Evolutionary conservation across 352 stramenopile species (phyloP).

Genomic region (Globisporangium abappressorium): DNA sequence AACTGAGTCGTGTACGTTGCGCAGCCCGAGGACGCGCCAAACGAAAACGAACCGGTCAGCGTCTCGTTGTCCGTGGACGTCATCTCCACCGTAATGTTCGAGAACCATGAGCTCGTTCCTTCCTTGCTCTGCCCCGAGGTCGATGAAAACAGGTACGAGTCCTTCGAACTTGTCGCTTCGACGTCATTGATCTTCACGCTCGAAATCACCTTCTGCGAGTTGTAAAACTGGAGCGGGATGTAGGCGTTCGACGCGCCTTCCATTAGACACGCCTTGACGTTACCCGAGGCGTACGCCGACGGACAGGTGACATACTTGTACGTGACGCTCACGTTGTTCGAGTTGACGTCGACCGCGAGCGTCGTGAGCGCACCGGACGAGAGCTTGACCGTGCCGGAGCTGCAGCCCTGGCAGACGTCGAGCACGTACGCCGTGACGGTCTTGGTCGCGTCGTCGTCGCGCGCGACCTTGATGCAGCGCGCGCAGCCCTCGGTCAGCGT

Average conservation of each 20-base stretch:
- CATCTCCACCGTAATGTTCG: constrained; percentile 56
- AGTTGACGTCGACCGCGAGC: constrained; percentile 44
- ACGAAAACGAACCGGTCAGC: constrained; percentile 55
- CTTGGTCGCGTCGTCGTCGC: constrained; percentile 39
- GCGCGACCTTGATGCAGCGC: constrained; percentile 71
- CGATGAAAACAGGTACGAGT: constrained; percentile 60
- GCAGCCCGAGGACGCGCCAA: constrained; percentile 49
- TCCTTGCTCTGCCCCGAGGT: constrained; percentile 43
- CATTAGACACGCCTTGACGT: constrained; percentile 81
- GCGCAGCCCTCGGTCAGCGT: constrained; percentile 57
- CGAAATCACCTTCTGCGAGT: constrained; percentile 71
- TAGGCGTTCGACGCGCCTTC: constrained; percentile 76
- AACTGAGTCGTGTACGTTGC: constrained; percentile 69
- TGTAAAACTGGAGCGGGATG: constrained; percentile 82
- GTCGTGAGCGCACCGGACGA: constrained; percentile 40
- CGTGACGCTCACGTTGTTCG: constrained; percentile 47
- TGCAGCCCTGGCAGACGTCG: constrained; percentile 60
- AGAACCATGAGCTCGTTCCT: constrained; percentile 50
- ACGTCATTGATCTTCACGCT: constrained; percentile 57
- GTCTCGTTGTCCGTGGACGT: constrained; percentile 54
- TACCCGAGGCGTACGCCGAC: constrained; percentile 48
- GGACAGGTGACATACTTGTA: constrained; percentile 70
- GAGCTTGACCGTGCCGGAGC: constrained; percentile 45
- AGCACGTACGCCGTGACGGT: constrained; percentile 67
- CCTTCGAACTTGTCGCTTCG: constrained; percentile 40